These are phyloP conservation scores for Ceratocystis cubensis DNA, from an alignment of 2,329 filamentous ascomycete species.

Conservation along the genomic window DNA sequence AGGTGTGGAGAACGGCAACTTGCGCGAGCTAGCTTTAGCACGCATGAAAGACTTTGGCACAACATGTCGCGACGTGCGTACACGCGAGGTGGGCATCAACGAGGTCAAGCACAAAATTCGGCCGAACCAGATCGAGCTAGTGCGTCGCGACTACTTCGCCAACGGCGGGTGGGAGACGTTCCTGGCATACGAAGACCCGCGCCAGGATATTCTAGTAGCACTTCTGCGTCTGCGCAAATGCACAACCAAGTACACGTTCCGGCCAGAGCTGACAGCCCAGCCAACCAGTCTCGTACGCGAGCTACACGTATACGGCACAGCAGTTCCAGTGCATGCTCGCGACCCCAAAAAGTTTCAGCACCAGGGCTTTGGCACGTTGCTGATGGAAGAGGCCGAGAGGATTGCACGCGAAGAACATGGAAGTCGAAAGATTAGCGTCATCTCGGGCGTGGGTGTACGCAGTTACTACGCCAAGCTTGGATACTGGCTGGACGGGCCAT, in stretches of 20 bases:
- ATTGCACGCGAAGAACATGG: conserved; percentile 92
- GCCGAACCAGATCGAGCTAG: conserved; percentile 88
- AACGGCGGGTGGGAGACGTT: conserved; percentile 99
- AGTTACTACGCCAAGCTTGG: conserved; percentile 91
- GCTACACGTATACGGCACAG: conserved; percentile 90
- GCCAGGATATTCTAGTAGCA: conserved; percentile 94
- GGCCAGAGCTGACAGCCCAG: conserved; percentile 72
- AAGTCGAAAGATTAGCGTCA: conserved; percentile 88
- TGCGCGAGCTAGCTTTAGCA: conserved; percentile 85
- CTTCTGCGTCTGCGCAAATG: conserved; percentile 83
- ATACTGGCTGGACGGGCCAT: conserved; percentile 86
- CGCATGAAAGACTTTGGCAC: conserved; percentile 99
- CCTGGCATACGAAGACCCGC: conserved; percentile 92
- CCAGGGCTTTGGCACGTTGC: conserved; percentile 84
- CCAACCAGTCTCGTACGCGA: conserved; percentile 87
- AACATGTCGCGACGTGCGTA: conserved; percentile 88
- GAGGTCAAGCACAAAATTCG: conserved; percentile 98
- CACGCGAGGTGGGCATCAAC: conserved; percentile 93
- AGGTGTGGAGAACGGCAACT: conserved; percentile 93
- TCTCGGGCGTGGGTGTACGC: conserved; percentile 91
- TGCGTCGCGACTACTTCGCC: conserved; percentile 83
- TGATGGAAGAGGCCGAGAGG: conserved; percentile 96
- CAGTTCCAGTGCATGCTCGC: conserved; percentile 90
- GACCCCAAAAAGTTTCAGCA: conserved; percentile 97
- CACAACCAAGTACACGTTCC: conserved; percentile 80